Evolutionary conservation across 1,139 yeast species (phyloP).

Genomic region (Entelexis sorbosivorans): DNA sequence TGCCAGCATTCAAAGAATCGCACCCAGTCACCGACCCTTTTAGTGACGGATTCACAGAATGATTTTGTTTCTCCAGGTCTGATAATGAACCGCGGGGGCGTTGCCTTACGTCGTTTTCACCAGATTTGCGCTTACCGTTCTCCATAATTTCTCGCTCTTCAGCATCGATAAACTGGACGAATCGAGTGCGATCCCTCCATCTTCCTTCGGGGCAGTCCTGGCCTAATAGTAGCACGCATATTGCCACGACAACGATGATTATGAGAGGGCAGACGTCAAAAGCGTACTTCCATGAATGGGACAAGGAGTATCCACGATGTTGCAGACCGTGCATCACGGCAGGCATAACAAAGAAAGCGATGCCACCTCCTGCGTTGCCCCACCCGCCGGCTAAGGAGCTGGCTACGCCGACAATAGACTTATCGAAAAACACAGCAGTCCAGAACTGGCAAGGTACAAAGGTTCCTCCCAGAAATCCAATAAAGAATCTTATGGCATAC

Average conservation of each 20-base stretch:
- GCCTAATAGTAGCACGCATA: conserved; percentile 25
- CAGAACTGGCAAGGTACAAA: conserved; percentile 32
- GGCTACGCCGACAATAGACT: conserved; percentile 30
- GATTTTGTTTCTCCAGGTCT: not conserved
- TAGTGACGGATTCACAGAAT: not conserved
- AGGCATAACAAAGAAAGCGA: conserved; percentile 33
- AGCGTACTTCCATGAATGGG: conserved; percentile 29
- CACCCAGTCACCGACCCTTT: not conserved
- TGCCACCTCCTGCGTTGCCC: conserved; percentile 35
- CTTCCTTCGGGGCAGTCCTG: conserved; percentile 32
- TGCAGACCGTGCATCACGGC: conserved; percentile 26
- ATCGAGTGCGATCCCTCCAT: conserved; percentile 29
- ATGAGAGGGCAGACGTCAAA: conserved; percentile 31
- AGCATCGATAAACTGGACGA: conserved; percentile 23
- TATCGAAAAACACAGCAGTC: conserved; percentile 31
- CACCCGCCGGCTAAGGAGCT: conserved; percentile 33
- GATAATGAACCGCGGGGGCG: no score
- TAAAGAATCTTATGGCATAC: conserved; percentile 30
- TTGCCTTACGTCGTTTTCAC: no score
- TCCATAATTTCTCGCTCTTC: conserved; percentile 23
- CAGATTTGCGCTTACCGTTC: not conserved
- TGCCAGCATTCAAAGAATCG: not conserved
- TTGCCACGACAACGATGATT: conserved; percentile 27
- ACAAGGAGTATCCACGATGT: conserved; percentile 25
- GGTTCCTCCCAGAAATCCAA: conserved; percentile 31